These are phyloP conservation scores for Vitis cinerea DNA, from an alignment of 164 flowering plant species.

Conservation along the genomic window DNA sequence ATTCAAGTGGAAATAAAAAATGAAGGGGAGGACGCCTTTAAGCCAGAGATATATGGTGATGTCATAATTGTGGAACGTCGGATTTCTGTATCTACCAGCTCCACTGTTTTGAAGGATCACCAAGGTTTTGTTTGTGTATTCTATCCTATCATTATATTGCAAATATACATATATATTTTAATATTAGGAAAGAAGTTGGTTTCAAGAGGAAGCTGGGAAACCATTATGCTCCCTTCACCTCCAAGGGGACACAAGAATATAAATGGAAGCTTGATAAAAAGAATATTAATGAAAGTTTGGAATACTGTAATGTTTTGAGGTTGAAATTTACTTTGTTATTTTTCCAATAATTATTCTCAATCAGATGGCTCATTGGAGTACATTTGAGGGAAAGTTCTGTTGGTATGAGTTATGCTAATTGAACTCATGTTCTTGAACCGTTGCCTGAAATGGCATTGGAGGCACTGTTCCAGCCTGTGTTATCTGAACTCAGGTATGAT, in stretches of 20 bases:
- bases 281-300: neutral
- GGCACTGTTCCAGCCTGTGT: too few species aligned
- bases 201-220: neutral
- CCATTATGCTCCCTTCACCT: neutral
- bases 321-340: neutral
- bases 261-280: neutral
- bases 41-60: slow-evolving; percentile 75
- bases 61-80: slow-evolving; percentile 68
- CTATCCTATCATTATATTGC: neutral
- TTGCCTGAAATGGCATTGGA: too few species aligned
- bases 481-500: too few species aligned
- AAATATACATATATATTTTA: neutral
- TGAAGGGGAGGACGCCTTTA: slow-evolving; percentile 92
- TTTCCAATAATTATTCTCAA: neutral
- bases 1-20: slow-evolving; percentile 79
- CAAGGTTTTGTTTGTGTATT: slow-evolving; percentile 46
- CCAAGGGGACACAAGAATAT: too few species aligned
- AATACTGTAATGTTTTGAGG: neutral
- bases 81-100: slow-evolving; percentile 57
- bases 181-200: neutral
- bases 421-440: too few species aligned
- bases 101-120: slow-evolving; percentile 62
- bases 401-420: too few species aligned
- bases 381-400: too few species aligned
- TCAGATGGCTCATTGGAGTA: too few species aligned